Percentiles rank a stretch among this genome's conserved stretches.
These are phyloP conservation scores for Gynochthodes officinalis DNA, from an alignment of 257 asterid species.

Conservation along the genomic window DNA sequence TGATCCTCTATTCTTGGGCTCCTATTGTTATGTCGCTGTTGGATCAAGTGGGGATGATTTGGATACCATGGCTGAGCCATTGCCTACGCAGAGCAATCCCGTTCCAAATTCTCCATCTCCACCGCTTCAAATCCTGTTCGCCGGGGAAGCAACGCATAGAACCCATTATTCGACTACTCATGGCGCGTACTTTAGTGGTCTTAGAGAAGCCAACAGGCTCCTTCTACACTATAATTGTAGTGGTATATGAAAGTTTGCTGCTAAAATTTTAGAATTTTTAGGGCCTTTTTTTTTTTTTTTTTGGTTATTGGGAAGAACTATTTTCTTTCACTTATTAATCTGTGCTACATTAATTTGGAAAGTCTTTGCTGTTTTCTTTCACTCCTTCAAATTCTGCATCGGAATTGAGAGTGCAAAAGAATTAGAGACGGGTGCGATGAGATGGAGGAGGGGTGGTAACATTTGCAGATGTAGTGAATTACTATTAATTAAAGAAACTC, in stretches of 20 bases:
- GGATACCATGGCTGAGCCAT: conserved; percentile 77
- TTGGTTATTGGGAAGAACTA: conserved; percentile 1
- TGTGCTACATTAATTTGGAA: conserved; percentile 21
- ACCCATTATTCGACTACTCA: conserved; percentile 91
- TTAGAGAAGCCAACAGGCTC: conserved; percentile 89
- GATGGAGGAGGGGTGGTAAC: conserved; percentile 36
- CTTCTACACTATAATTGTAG: conserved; percentile 62
- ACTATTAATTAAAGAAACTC: conserved; percentile 27
- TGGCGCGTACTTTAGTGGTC: conserved; percentile 87
- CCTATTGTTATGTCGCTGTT: conserved; percentile 76
- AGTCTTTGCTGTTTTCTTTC: neutral
- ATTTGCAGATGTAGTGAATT: conserved; percentile 22
- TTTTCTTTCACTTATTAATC: conserved; percentile 15
- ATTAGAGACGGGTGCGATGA: too few relatives aligned
- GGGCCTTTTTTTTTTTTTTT: conserved; percentile 5
- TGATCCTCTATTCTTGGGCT: conserved; percentile 81
- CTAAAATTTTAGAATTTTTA: conserved; percentile 21
- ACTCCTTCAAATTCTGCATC: neutral
- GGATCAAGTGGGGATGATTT: conserved; percentile 81
- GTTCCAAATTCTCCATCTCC: conserved; percentile 18
- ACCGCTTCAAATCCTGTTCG: conserved; percentile 68
- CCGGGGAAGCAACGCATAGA: conserved; percentile 89
- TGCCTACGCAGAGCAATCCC: conserved; percentile 34
- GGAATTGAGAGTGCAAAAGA: conserved; percentile 13
- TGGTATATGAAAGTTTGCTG: conserved; percentile 32